Conservation (phyloP, 257 asterid species). For the Petunia axillaris region DNA sequence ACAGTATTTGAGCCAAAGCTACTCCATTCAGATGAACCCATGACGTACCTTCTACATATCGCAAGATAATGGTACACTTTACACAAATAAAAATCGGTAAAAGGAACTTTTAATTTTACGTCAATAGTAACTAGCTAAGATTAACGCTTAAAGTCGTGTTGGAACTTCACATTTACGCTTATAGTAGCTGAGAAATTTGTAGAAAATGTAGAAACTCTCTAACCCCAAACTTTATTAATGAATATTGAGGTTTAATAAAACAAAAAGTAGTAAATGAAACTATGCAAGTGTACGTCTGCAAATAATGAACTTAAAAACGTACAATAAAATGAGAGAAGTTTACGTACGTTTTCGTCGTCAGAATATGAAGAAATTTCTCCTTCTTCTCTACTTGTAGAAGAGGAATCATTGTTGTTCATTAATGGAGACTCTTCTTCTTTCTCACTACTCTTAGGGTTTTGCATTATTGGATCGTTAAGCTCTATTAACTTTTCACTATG, state of each 20-base stretch:
- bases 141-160: too few species aligned
- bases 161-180: too few species aligned
- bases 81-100: too few species aligned
- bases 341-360: slow-evolving; percentile 30
- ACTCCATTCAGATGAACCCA: too few species aligned
- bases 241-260: neutral
- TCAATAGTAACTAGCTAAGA: too few species aligned
- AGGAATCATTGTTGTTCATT: neutral
- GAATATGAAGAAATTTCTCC: slow-evolving; percentile 46
- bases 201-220: neutral
- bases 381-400: slow-evolving; percentile 45
- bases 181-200: too few species aligned
- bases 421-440: slow-evolving; percentile 1
- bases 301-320: neutral
- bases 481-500: neutral
- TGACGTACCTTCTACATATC: too few species aligned
- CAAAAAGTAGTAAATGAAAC: too few species aligned
- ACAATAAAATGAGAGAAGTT: neutral
- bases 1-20: too few species aligned
- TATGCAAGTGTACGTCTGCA: neutral
- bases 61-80: too few species aligned
- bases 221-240: neutral
- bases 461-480: neutral
- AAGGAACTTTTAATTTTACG: too few species aligned
- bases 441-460: slow-evolving; percentile 6